Evolutionary conservation across 2,329 filamentous ascomycete species (phyloP).

Genomic region (Mycosphaerella arachidis): DNA sequence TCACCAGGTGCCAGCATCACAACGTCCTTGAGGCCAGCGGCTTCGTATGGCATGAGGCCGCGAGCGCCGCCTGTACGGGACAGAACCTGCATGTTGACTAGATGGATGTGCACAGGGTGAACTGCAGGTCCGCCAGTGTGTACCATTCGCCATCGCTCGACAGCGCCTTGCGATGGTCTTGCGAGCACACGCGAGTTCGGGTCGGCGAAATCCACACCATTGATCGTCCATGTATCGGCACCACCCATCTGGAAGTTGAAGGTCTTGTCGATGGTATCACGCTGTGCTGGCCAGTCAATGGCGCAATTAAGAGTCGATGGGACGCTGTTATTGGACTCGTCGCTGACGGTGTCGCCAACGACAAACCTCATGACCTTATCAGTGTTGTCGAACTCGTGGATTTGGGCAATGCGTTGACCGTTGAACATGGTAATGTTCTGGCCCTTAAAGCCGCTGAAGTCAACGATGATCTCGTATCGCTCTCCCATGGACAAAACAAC

Average conservation of each 20-base stretch:
- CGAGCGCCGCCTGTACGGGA: constrained; percentile 44
- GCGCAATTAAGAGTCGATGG: constrained; percentile 31
- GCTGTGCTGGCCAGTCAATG: constrained; percentile 33
- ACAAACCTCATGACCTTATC: constrained; percentile 52
- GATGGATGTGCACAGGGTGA: constrained; percentile 55
- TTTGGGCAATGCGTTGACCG: constrained; percentile 22
- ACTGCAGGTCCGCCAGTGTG: constrained; percentile 50
- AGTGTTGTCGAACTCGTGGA: constrained; percentile 51
- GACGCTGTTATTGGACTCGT: constrained; percentile 38
- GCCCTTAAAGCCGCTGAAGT: constrained; percentile 49
- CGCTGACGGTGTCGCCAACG: constrained; percentile 40
- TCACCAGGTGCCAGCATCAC: constrained; percentile 53
- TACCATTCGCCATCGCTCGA: constrained; percentile 49
- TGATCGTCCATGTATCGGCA: constrained; percentile 46
- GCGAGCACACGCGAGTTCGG: constrained; percentile 48
- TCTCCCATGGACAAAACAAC: constrained; percentile 53
- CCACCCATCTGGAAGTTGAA: constrained; percentile 46
- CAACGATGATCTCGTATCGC: constrained; percentile 55
- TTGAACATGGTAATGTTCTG: constrained; percentile 38
- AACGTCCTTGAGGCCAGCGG: constrained; percentile 54
- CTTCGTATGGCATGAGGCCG: constrained; percentile 50
- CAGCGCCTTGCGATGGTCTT: constrained; percentile 44
- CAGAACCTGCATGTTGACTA: constrained; percentile 55
- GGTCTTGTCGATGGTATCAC: constrained; percentile 38
- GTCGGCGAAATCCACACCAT: constrained; percentile 47